Percentiles rank a stretch among this genome's conserved stretches.
Evolutionary conservation across 345 rosid genomes (phyloP).

Genomic region (Gossypium australe): DNA sequence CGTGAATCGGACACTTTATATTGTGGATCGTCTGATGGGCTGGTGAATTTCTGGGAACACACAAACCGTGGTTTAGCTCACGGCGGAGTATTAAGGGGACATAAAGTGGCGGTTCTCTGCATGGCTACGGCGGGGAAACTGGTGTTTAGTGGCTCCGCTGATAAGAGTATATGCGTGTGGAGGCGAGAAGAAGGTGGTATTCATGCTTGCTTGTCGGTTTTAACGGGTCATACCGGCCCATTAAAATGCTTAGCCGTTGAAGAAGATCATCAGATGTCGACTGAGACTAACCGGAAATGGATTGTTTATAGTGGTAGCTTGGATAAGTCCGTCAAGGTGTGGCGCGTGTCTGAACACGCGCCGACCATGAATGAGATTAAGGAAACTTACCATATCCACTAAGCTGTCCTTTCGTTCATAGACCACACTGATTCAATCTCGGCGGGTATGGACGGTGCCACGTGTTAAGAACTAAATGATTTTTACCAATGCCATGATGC

Average conservation of each 20-base stretch:
- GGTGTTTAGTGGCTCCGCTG: conserved; percentile 83
- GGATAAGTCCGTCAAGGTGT: conserved; percentile 75
- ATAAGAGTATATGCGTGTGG: conserved; percentile 85
- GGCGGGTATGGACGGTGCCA: neutral
- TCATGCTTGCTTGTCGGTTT: conserved; percentile 54
- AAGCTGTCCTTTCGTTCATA: too few species aligned
- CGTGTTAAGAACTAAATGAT: neutral
- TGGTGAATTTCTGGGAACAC: conserved; percentile 61
- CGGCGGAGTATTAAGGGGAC: conserved; percentile 56
- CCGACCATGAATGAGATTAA: neutral
- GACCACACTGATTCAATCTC: too few species aligned
- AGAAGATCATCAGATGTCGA: conserved; percentile 23
- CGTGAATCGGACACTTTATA: conserved; percentile 40
- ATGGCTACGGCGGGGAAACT: conserved; percentile 50
- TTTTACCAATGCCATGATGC: too few species aligned
- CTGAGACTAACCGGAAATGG: conserved; percentile 41
- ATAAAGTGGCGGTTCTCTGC: conserved; percentile 60
- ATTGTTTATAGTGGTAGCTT: conserved; percentile 78
- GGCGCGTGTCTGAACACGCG: conserved; percentile 60
- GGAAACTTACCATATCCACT: neutral
- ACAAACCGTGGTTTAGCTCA: conserved; percentile 36
- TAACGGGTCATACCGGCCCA: conserved; percentile 79
- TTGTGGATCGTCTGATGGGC: conserved; percentile 63
- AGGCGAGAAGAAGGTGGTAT: conserved; percentile 47
- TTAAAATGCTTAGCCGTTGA: conserved; percentile 69